Conservation (phyloP, 1,139 yeast species). For the Hansenula lynferdii region DNA sequence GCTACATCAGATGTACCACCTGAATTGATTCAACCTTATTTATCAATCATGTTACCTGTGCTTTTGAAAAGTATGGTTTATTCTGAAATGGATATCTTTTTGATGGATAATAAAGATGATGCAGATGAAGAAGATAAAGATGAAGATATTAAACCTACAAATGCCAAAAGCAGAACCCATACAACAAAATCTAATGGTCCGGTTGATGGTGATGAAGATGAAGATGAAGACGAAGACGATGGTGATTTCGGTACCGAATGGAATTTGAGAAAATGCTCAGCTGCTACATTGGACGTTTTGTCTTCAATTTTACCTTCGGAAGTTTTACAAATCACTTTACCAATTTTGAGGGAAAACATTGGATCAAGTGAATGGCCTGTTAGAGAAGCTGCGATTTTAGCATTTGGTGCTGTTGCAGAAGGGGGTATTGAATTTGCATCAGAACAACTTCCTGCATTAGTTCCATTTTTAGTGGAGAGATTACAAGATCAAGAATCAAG, state of each 20-base stretch:
- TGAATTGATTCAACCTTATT: conserved; percentile 47
- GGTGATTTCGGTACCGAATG: conserved; percentile 67
- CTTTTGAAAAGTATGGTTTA: conserved; percentile 82
- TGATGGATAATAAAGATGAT: conserved; percentile 69
- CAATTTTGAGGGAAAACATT: conserved; percentile 68
- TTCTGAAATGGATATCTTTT: conserved; percentile 72
- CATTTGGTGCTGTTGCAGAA: conserved; percentile 92
- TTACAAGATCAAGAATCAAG: conserved; percentile 74
- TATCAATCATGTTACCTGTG: conserved; percentile 65
- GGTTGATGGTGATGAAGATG: conserved; percentile 34
- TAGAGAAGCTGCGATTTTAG: conserved; percentile 89
- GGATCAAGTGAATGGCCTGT: conserved; percentile 76
- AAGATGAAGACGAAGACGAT: conserved; percentile 63
- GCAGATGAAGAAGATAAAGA: conserved; percentile 83
- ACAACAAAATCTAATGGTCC: conserved; percentile 27
- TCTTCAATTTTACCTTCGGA: conserved; percentile 65
- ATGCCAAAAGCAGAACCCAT: conserved; percentile 63
- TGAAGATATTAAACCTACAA: conserved; percentile 81
- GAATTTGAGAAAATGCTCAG: conserved; percentile 91
- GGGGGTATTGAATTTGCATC: conserved; percentile 75
- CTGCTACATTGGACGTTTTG: conserved; percentile 83
- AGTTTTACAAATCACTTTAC: conserved; percentile 65
- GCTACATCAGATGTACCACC: conserved; percentile 57
- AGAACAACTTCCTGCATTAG: conserved; percentile 70
- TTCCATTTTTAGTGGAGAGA: conserved; percentile 82